Evolutionary conservation across 2,329 filamentous ascomycete species (phyloP), one percentile per base, ranked within the genome.

Genomic region (Coniochaeta ligniaria): DNA sequence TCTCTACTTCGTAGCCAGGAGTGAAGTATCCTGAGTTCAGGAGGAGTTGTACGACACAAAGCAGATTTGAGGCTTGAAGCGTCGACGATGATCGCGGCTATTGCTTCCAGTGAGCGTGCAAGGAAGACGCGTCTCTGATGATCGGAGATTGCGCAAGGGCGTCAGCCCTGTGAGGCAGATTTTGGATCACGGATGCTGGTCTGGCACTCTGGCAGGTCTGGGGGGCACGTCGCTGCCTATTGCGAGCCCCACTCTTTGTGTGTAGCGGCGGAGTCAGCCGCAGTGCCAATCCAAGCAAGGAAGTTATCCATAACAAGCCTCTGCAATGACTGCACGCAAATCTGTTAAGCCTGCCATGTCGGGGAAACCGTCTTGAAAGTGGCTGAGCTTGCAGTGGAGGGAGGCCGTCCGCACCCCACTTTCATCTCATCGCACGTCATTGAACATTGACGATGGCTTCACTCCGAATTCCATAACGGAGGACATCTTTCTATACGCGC

Each of bases 121-220:
- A 31, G 22, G 43, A 31, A 11, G 47, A 28, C 47, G 26, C 47
- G 35, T 56, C 54, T 38, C 28, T 55, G 31, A 22, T 17, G 31
- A 56, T 56, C 28, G 35, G 54, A 56, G 54, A 56, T 56, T 56
- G 31, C 54, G n/a, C 47, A 57, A 11, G 35, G 54, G 22, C 12
- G 24, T 58, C 56, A 58, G 56, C 56, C 56, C 56, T 58, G 38
- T 24, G 14, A 58, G 56, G 56, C 56, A 58, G 35, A 58, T 45
- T 58, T 31, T 20, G 7, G 24, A 52, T 52, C 47, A 5, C 12
- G 8, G 43, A 47, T 17, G 43, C 17, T 11, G 41, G 20, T 50
- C 20, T n/a, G n/a, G n/a, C n/a, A n/a, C n/a, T n/a, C n/a, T n/a
- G n/a, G n/a, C n/a, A n/a, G n/a, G n/a, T n/a, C n/a, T n/a, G n/a